These are phyloP conservation scores for Linanthus parryae DNA, from an alignment of 148 eudicot genomes.

Conservation along the genomic window DNA sequence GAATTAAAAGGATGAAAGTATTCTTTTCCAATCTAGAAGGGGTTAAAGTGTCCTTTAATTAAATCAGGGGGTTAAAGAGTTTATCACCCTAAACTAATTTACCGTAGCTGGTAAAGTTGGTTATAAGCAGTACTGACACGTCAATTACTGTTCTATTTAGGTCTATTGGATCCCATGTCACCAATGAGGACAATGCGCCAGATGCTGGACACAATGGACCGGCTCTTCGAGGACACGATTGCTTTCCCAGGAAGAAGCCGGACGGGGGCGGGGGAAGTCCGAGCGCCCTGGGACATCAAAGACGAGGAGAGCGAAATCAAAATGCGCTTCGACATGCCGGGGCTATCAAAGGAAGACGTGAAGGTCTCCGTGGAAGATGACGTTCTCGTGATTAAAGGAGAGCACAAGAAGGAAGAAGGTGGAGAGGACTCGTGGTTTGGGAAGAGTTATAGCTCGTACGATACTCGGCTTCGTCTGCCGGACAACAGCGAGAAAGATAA, in stretches of 20 bases:
- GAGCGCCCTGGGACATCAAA: slow-evolving; percentile 69
- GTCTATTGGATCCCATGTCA: slow-evolving; percentile 56
- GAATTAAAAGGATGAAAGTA: not conserved
- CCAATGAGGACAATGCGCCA: slow-evolving; percentile 76
- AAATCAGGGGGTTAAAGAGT: too few relatives aligned
- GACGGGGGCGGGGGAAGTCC: slow-evolving; percentile 23
- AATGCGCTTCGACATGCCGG: slow-evolving; percentile 88
- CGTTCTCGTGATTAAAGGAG: slow-evolving; percentile 51
- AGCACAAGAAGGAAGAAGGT: slow-evolving; percentile 30
- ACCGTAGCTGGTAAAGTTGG: not conserved
- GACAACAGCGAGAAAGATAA: slow-evolving; percentile 52
- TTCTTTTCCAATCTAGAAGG: not conserved
- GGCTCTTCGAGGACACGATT: slow-evolving; percentile 54
- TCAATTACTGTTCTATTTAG: slow-evolving; percentile 11
- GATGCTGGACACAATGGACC: slow-evolving; percentile 69
- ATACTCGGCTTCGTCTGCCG: slow-evolving; percentile 54
- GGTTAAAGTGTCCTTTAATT: not conserved
- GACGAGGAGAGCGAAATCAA: slow-evolving; percentile 60
- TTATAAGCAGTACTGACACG: not conserved
- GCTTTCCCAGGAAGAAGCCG: slow-evolving; percentile 31
- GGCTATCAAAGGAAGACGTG: slow-evolving; percentile 57
- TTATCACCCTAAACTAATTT: not conserved
- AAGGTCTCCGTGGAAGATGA: slow-evolving; percentile 52
- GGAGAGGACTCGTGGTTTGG: slow-evolving; percentile 27
- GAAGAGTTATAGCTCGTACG: slow-evolving; percentile 40